Evolutionary conservation across 176 grass and related monocot species (phyloP).

Genomic region (Eleusine coracana): DNA sequence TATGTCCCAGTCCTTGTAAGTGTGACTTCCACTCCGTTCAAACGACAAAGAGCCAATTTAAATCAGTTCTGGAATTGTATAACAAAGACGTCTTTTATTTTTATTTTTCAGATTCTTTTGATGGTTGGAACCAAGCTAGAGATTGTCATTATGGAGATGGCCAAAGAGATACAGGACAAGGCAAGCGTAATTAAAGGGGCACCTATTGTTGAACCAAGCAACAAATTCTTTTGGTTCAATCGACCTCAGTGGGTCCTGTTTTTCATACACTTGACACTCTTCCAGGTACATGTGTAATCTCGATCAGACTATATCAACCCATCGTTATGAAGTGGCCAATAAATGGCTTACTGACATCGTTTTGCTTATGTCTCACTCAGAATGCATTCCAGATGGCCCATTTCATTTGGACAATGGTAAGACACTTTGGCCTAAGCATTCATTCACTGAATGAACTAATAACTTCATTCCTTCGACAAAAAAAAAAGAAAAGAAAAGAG

Average conservation of each 20-base stretch:
- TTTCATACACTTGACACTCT: constrained; percentile 78
- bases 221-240: constrained; percentile 91
- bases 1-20: constrained; percentile 63
- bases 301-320: neutral
- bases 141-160: constrained; percentile 92
- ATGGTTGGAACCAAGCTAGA: constrained; percentile 74
- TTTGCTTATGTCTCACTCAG: constrained; percentile 17
- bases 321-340: neutral
- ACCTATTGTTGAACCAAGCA: constrained; percentile 67
- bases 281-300: constrained; percentile 48
- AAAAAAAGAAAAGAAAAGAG: neutral
- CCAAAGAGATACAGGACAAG: constrained; percentile 68
- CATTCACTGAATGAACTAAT: neutral
- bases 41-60: neutral
- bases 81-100: neutral
- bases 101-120: constrained; percentile 65
- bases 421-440: neutral
- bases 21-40: neutral
- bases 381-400: constrained; percentile 94
- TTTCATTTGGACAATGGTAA: constrained; percentile 81
- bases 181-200: constrained; percentile 71
- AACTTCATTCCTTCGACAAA: neutral
- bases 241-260: constrained; percentile 77
- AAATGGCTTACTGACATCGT: constrained; percentile 18
- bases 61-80: neutral